Base-by-base conservation (phyloP, 2,329 filamentous ascomycete genomes). In the Ilyonectria robusta region DNA sequence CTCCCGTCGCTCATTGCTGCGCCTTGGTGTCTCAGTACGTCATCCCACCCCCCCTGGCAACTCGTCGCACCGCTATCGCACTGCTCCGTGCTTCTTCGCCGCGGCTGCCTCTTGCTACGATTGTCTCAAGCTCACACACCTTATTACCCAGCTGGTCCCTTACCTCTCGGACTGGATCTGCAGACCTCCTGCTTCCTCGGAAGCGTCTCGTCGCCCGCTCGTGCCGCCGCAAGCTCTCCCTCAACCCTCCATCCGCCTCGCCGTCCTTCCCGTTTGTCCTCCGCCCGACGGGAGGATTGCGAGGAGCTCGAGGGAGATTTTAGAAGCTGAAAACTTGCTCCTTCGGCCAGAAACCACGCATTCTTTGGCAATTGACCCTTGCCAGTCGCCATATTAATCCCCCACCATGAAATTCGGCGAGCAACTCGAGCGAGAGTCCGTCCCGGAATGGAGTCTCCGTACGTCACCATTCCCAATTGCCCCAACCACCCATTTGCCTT, bases 391-490 rank as follows among this genome's bases (percentile, higher is more conserved):
- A 48, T 40, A 58, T 17, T 33, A 35, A 57, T 56, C 40, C 19
- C 10, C 10, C 55, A 78, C 57, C 59, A 83, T 83, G 81, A 83
- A 83, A 74, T 83, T 80, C 73, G 81, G 81, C 63, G 71, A 80
- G 71, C 91, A 89, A 68, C 86, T 96, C 68, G 89, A 91, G 78
- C 87, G 89, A 81, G 88, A 93, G 79, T 95, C 93, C 53, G 93
- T 94, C 76, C 93, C 93, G 70, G 90, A 92, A 88, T 96, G 93
- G 93, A 92, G 88, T 76, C 86, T 93, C 71, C 92, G 91, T 93
- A 84, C 77, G 85, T 83, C 23, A 13, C 48, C 19, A 15, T 62
- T 66, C 48, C 40, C 31, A 46, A 23, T 23, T 40, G n/a, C 31
- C 15, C 31, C 15, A 29, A n/a, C 33, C 23, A 4, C 21, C 29